Base-by-base conservation (phyloP, 192 early-diverging fungal genomes). In the Coemansia aciculifera region DNA sequence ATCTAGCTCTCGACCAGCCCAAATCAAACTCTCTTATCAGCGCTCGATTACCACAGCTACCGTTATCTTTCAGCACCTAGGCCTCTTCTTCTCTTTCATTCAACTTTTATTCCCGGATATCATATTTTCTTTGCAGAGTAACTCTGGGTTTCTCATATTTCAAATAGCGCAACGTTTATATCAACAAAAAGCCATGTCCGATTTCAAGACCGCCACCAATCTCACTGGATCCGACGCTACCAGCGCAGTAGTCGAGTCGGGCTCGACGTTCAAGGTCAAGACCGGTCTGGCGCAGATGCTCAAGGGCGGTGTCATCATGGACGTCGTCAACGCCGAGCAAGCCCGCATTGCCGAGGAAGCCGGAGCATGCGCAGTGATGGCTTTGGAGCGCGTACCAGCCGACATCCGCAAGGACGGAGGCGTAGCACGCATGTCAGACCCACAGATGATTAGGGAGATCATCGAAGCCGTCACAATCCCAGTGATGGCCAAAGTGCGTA, bases 301-400 rank as follows among this genome's bases (percentile, higher is more conserved):
- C 76, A 99, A 98, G 91, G 95, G 95, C 62, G 98, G 98, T 66
- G 97, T 99, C 19, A 98, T 99, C 81, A 98, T 99, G 95, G 97
- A 98, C 83, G 97, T 98, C 15, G 89, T 96, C 69, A 94, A 98
- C 74, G 94, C 90, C 59, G 95, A 99, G 77, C 96, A 99, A 84
- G 97, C 97, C 17, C 85, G 93, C 43, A 98, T 99, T 73, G 97
- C 97, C 59, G 95, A 97, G 77, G 92, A 94, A 66, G 96, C 96
- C 61, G 96, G 96, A 75, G 97, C 97, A 43, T 91, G 90, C 67
- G 96, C 95, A 64, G 97, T 98, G 64, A 97, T 98, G 94, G 96
- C 95, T 17, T 85, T 98, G 67, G 95, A 97, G 84, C 91, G 95
- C 70, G 97, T 99, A 10, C 97, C 97, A 21, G 97, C 97, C 63